Base-by-base conservation (phyloP, 2,329 filamentous ascomycete species). In the Venturia asperata region DNA sequence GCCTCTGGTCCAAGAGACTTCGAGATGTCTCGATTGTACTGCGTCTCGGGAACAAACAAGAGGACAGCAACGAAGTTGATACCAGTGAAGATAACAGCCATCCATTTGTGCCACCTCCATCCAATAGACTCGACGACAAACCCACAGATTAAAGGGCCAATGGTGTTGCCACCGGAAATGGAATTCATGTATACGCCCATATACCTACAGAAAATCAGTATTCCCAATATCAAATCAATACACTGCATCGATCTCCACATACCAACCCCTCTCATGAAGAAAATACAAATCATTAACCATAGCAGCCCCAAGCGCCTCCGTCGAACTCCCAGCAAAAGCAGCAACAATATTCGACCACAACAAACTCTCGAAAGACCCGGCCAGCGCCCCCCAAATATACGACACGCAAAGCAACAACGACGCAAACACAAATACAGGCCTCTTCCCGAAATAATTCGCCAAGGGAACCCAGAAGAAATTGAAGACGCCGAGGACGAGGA, bases 201-300 rank as follows among this genome's bases (percentile, higher is more conserved):
- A 65, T 92, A 49, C 45, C 45, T 47, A 47, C 24, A 41, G 9
- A 41, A 15, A 2, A 41, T 41, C 39, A 41, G 39, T 4, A 41
- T 41, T 15, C 15, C 39, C 39, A 41, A 41, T 10, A 41, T 41
- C 39, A 15, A 41, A 5, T 10, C 39, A 10, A 41, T 3, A 41
- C 4, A 41, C 4, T 4, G 39, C 39, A 47, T 47, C 19, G 1
- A 21, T 10, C 1, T 21, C 24, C 6, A 21, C 45, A 21, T 47
- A 85, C 70, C 88, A 84, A 39, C 92, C 92, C 63, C 90, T 83
- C 79, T 90, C 86, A 77, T 93, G 93, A 30, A 97, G 91, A 74
- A 87, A 94, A 76, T 93, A 97, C 63, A 97, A 74, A 74, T 97
- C 93, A 49, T 92, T 92, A 7, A 97, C 90, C 62, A 86, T 88